These are phyloP conservation scores for Phialophora tarda DNA, from an alignment of 2,329 filamentous ascomycete species.

Conservation along the genomic window DNA sequence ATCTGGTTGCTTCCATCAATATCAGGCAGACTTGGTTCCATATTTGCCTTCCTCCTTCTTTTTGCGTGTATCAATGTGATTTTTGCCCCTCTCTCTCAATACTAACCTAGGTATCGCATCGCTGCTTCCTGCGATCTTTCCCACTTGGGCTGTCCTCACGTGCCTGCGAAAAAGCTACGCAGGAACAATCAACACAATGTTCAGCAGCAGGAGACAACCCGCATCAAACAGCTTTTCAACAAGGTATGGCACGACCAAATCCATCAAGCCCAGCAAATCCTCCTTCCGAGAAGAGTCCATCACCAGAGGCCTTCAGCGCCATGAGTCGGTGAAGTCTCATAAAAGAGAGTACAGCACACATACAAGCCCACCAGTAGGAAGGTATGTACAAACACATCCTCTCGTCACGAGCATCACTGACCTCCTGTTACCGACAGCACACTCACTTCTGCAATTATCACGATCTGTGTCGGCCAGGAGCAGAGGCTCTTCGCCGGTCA, in stretches of 20 bases:
- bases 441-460: conserved; percentile 73
- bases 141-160: background rate
- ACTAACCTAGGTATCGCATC: conserved; percentile 4
- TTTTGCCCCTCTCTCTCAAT: conserved; percentile 4
- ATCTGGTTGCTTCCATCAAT: conserved; percentile 17
- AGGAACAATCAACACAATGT: conserved; percentile 24
- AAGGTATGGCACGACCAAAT: conserved; percentile 51
- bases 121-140: conserved; percentile 6
- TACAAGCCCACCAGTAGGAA: conserved; percentile 45
- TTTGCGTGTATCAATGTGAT: conserved; percentile 13
- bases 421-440: conserved; percentile 49
- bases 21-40: conserved; percentile 28
- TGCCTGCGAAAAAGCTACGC: background rate
- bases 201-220: conserved; percentile 35
- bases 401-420: conserved; percentile 13
- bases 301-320: conserved; percentile 33
- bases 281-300: conserved; percentile 44
- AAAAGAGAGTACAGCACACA: conserved; percentile 41
- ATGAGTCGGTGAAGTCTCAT: conserved; percentile 35
- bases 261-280: conserved; percentile 44
- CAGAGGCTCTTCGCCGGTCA: conserved; percentile 90
- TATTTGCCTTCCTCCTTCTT: conserved; percentile 4
- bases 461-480: conserved; percentile 77
- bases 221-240: conserved; percentile 48
- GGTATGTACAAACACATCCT: conserved; percentile 41